Conservation (phyloP, 306 rosid species). For the Senna siamea region DNA sequence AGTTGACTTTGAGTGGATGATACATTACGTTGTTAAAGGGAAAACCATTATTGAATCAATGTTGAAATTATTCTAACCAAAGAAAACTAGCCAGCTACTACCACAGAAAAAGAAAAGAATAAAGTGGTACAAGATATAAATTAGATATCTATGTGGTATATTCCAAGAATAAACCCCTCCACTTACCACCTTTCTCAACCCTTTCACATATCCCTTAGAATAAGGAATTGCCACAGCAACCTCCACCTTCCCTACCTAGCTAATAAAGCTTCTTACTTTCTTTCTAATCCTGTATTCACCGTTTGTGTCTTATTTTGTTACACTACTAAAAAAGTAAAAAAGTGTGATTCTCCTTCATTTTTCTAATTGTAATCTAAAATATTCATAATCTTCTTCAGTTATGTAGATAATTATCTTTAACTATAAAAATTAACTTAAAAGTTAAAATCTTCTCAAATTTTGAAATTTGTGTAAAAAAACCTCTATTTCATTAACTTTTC, state of each 20-base stretch:
- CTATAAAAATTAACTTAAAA: too few species aligned
- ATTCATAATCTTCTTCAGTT: too few species aligned
- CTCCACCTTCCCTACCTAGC: not conserved
- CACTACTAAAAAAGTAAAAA: not conserved
- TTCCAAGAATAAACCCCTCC: conserved; percentile 72
- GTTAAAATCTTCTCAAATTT: too few species aligned
- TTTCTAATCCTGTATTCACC: conserved; percentile 1
- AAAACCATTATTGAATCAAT: conserved; percentile 29
- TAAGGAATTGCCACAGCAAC: conserved; percentile 20
- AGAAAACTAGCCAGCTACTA: too few species aligned
- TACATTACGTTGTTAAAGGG: not conserved
- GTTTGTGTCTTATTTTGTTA: not conserved
- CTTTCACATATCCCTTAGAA: too few species aligned
- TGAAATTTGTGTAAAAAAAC: too few species aligned
- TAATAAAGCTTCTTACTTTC: not conserved
- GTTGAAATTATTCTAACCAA: conserved; percentile 25
- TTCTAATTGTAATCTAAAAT: too few species aligned
- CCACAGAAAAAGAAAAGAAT: not conserved
- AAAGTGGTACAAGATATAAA: conserved; percentile 3
- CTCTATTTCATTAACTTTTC: too few species aligned
- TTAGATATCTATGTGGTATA: conserved; percentile 42
- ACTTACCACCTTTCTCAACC: too few species aligned
- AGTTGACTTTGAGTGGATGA: conserved; percentile 26
- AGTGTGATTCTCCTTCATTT: not conserved
- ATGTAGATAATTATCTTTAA: too few species aligned